Evolutionary conservation across 2,329 filamentous ascomycete genomes (phyloP), one percentile per base, ranked within the genome.

Genomic region (Epichloe uncinata): DNA sequence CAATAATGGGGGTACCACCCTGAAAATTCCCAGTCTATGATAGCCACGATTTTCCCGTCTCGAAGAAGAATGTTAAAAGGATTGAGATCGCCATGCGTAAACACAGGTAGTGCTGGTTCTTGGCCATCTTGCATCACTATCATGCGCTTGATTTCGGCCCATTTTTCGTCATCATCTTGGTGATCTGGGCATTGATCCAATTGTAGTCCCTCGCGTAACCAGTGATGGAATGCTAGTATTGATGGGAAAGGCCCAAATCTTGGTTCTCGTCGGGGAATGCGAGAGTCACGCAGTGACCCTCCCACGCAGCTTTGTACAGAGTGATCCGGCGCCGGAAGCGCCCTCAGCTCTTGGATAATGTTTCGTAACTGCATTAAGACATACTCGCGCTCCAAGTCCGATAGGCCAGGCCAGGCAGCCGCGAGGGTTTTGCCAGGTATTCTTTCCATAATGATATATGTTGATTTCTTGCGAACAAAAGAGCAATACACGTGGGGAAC

Each of bases 51-150:
- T 5, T 65, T 57, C 48, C 70, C 65, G 5, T 62, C 66, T 6
- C 58, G 58, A 42, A 66, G 57, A 9, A 75, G 52, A 42, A 75
- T 69, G 52, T 75, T 75, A 20, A 57, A 56, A 20, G 63, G 63
- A 52, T 65, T 68, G 7, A 76, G 56, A 52, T 75, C 71, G 8
- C 63, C 66, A 58, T 76, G 73, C 13, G 71, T 73, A 55, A 77
- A 72, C 6, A 68, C 64, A 2, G 67, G 65, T 15, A 54, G 47
- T n/a, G 58, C 57, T 60, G 61, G 68, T 9, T 58, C 56, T 9
- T 58, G 55, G 2, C 59, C 53, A 50, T 71, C 63, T 45, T 72
- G 69, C 49, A 55, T 57, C 4, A 42, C 53, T 1, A 62, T 58
- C 60, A 71, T 67, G 4, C 63, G 55, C 49, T 64, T 56, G 22